Base-by-base conservation (phyloP, 2,329 filamentous ascomycete genomes). In the Coleophoma crateriformis region DNA sequence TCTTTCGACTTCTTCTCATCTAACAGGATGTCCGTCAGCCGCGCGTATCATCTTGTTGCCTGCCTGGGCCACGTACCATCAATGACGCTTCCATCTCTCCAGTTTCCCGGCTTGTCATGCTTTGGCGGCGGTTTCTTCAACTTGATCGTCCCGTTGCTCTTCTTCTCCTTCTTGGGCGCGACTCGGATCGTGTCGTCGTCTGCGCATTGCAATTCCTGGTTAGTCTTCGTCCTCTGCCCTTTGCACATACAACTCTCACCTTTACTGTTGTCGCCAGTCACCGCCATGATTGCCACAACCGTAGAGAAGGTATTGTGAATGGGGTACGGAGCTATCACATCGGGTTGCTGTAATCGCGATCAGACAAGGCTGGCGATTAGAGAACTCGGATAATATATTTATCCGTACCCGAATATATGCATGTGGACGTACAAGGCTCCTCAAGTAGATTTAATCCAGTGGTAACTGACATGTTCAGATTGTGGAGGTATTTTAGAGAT, bases 51-150 rank as follows among this genome's bases (percentile, higher is more conserved):
- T 38, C 33, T 20, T 14, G 15, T 46, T 33, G 48, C 32, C 40
- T 13, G 12, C 22, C 41, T n/a, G 12, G 13, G 38, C 5, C 48
- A 54, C 71, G 35, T 71, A 85, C 84, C 81, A 58, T 83, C 81
- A 22, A 81, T 69, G 43, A 85, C 72, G 57, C 74, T 80, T n/a
- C 77, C 78, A 58, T 87, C 84, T 58, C 78, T 80, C 85, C 85
- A 88, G 60, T 86, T 87, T 20, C 85, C 85, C 4, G 83, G 78
- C 58, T 85, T 83, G 49, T 70, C 79, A 49, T 82, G 75, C 64
- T 84, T 87, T 0, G 82, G 81, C 0, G 74, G 68, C 1, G 75
- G 67, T 58, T 81, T 85, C 67, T 83, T 88, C 19, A 88, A 64
- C 59, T 84, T 85, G 48, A 85, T 75, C 6, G 68, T 67, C 35